Evolutionary conservation across 1,284 basidiomycete genomes (phyloP).

Genomic region (Leccinum variabile): DNA sequence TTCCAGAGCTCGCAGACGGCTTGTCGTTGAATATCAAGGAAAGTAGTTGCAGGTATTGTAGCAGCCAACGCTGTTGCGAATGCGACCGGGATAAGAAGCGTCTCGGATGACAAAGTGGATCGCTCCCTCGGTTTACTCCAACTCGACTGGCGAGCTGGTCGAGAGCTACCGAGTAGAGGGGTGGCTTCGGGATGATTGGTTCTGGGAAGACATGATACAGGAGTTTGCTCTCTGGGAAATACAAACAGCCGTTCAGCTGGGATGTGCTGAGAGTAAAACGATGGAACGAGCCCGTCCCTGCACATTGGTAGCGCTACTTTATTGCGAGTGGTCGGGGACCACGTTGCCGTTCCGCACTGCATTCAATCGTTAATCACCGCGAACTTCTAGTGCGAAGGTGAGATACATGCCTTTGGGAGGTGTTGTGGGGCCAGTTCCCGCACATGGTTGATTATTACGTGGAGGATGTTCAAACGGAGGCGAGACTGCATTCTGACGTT

Average conservation of each 20-base stretch:
- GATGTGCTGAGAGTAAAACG: background rate
- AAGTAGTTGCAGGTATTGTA: constrained; percentile 30
- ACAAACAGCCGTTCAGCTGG: background rate
- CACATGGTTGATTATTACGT: background rate
- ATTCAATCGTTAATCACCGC: background rate
- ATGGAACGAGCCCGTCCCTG: background rate
- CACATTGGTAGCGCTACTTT: background rate
- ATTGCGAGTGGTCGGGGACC: background rate
- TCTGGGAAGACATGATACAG: background rate
- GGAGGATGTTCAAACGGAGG: background rate
- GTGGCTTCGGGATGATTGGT: constrained; percentile 10
- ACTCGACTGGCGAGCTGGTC: background rate
- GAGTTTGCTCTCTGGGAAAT: background rate
- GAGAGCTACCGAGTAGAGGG: constrained; percentile 15
- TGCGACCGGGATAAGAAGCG: constrained; percentile 32
- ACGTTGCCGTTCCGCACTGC: background rate
- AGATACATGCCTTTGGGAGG: background rate
- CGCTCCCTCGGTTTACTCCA: background rate
- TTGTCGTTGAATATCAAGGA: constrained; percentile 29
- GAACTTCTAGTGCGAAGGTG: background rate
- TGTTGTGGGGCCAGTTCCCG: background rate
- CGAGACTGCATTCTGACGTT: background rate
- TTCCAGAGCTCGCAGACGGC: constrained; percentile 32
- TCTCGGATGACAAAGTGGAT: constrained; percentile 11
- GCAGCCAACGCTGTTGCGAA: constrained; percentile 26